Evolutionary conservation across 2,329 filamentous ascomycete species (phyloP).

Genomic region (Botrytis cinerea): DNA sequence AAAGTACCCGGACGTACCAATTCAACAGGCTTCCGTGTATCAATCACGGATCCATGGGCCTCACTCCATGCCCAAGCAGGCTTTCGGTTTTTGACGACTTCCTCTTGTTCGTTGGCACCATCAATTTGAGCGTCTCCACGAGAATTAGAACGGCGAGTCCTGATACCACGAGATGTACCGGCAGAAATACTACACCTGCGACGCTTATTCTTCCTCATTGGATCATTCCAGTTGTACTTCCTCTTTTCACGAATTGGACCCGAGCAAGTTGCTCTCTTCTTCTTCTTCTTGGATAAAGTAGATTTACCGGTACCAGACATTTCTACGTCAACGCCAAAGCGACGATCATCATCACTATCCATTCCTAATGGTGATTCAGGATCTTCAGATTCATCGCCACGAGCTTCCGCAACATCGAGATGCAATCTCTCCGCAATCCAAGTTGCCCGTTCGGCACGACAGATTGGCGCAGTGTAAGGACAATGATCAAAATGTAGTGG

Average conservation of each 20-base stretch:
- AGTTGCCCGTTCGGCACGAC: neutral
- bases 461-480: neutral
- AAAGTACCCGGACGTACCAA: too few relatives aligned
- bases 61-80: neutral
- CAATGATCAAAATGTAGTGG: constrained; percentile 5
- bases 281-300: neutral
- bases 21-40: neutral
- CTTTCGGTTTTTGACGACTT: neutral
- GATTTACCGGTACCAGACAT: rapidly evolving
- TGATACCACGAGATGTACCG: neutral
- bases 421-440: neutral
- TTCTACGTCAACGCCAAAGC: too few relatives aligned
- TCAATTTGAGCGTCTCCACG: neutral
- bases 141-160: too few relatives aligned
- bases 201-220: constrained; percentile 1
- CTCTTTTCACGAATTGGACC: neutral
- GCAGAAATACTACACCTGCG: rapidly evolving
- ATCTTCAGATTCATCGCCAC: neutral
- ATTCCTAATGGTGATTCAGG: neutral
- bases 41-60: neutral
- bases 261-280: neutral
- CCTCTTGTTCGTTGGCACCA: neutral
- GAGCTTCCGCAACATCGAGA: neutral
- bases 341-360: neutral
- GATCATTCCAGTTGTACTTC: constrained; percentile 1